A percentile compares a stretch with the other conserved stretches of the same genome.
Conservation (phyloP, 306 rosid species). For the Nissolia schottii region DNA sequence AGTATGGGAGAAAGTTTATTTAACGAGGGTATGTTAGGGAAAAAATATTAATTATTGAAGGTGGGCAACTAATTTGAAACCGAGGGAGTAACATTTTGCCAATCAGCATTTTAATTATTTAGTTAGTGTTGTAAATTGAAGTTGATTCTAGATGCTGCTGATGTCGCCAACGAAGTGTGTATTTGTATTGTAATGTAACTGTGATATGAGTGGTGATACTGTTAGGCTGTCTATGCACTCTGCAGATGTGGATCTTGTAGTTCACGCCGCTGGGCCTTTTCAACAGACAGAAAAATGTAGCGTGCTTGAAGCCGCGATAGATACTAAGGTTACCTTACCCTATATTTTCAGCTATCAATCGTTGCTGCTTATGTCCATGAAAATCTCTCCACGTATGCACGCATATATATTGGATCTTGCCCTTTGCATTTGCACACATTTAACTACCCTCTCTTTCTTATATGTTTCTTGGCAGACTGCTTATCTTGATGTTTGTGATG, state of each 20-base stretch:
- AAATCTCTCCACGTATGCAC: background rate
- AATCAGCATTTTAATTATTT: no score
- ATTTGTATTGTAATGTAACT: background rate
- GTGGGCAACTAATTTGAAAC: no score
- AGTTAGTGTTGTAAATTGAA: background rate
- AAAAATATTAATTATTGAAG: no score
- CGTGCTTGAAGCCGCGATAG: conserved; percentile 87
- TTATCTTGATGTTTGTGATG: conserved; percentile 85
- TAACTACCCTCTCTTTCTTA: background rate
- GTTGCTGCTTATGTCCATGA: background rate
- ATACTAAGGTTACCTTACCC: conserved; percentile 46
- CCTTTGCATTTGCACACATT: background rate
- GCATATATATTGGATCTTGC: background rate
- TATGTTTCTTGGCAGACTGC: conserved; percentile 89
- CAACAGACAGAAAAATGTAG: conserved; percentile 71
- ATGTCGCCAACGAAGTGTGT: background rate
- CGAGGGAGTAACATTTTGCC: no score
- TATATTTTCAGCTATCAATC: background rate
- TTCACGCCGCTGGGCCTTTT: conserved; percentile 95
- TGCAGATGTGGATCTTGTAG: conserved; percentile 86
- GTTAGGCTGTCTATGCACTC: conserved; percentile 28
- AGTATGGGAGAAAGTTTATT: no score
- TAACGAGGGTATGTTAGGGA: no score
- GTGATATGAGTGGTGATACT: background rate
- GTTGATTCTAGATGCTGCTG: background rate